Conservation (phyloP, 1,284 basidiomycete species). For the Cutaneotrichosporon mucoides region DNA sequence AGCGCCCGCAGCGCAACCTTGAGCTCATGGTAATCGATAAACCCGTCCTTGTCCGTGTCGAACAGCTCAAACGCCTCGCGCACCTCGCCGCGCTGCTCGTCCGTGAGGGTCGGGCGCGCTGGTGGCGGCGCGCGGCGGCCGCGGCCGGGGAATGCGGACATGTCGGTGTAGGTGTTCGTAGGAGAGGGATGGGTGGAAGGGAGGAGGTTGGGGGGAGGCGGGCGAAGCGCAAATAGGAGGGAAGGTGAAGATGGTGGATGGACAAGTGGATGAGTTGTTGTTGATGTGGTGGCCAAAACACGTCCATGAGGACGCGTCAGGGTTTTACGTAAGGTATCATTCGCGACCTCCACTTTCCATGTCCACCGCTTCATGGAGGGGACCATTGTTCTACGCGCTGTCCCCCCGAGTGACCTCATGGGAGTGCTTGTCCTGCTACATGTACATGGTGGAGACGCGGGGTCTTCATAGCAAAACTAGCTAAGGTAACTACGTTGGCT, state of each 20-base stretch:
- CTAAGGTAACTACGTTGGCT: too few relatives aligned
- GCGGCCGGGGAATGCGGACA: conserved; percentile 19
- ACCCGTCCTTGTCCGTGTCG: conserved; percentile 98
- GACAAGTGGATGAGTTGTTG: background rate
- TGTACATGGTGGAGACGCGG: background rate
- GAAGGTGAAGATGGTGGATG: too few relatives aligned
- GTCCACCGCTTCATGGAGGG: background rate
- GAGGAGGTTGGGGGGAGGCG: background rate
- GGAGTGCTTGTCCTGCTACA: background rate
- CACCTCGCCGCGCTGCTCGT: conserved; percentile 96
- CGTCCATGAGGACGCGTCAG: background rate
- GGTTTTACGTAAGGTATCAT: background rate
- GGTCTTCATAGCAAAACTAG: too few relatives aligned
- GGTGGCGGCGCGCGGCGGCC: conserved; percentile 8
- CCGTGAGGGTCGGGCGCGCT: conserved; percentile 68
- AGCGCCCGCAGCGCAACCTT: conserved; percentile 98
- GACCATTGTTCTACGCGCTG: too few relatives aligned
- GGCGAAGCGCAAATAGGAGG: background rate
- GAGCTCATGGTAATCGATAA: conserved; percentile 94
- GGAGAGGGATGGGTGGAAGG: background rate
- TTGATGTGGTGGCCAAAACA: background rate
- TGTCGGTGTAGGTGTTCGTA: background rate
- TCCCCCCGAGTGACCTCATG: background rate
- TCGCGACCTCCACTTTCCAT: background rate
- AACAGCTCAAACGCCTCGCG: conserved; percentile 99